phyloP scores from a whole-genome alignment of 495 filamentous ascomycete species.

The Aspergillus steynii region DNA sequence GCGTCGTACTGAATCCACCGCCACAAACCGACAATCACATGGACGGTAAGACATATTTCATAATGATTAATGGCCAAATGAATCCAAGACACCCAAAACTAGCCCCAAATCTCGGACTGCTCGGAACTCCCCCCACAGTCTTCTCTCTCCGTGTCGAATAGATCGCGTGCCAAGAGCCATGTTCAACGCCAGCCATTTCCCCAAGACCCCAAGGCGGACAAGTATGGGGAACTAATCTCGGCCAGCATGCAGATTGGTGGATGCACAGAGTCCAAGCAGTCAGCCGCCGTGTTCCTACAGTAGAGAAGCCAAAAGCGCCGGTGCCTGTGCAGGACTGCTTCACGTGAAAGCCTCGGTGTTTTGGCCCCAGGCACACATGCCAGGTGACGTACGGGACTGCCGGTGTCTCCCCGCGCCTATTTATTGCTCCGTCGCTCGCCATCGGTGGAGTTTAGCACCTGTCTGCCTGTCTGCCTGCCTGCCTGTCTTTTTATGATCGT shows the following conservation, averaged over 20 bases:
- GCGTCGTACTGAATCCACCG: not conserved
- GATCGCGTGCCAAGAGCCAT: not conserved
- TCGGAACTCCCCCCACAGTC: not conserved
- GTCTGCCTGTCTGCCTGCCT: not conserved
- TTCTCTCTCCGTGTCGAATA: not conserved
- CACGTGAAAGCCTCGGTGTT: conserved; percentile 15
- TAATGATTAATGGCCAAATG: too few relatives aligned
- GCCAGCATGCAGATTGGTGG: not conserved
- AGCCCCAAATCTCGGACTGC: not conserved
- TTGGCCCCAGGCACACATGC: not conserved
- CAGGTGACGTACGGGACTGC: not conserved
- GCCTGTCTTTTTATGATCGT: too few relatives aligned
- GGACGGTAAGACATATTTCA: not conserved
- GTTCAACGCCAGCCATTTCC: not conserved
- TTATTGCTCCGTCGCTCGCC: not conserved
- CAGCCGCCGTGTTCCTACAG: not conserved
- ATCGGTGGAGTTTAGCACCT: not conserved
- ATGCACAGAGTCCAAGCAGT: not conserved
- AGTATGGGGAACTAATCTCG: not conserved
- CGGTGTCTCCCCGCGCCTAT: not conserved
- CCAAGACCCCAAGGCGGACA: not conserved
- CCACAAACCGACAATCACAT: not conserved
- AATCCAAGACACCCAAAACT: too few relatives aligned
- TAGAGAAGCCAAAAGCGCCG: not conserved
- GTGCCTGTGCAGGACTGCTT: not conserved